These are phyloP conservation scores for Candida pseudoglaebosa DNA, from an alignment of 805 yeast species.

Conservation along the genomic window DNA sequence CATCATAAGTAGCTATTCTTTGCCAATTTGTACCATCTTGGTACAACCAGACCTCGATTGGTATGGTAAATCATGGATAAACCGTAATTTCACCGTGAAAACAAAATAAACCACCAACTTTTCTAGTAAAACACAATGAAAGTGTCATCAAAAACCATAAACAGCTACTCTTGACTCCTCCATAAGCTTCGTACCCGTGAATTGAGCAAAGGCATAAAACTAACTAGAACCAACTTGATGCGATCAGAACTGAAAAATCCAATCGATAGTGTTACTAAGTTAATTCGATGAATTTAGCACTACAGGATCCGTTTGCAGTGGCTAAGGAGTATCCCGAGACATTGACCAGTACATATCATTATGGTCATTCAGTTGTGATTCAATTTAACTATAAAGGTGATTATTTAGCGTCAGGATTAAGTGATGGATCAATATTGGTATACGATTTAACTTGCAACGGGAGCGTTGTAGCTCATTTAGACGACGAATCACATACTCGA, in stretches of 20 bases:
- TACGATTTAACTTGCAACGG: constrained; percentile 70
- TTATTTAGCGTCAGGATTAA: constrained; percentile 76
- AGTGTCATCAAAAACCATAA: too few relatives aligned
- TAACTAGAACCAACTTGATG: too few relatives aligned
- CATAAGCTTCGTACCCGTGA: too few relatives aligned
- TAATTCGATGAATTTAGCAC: constrained; percentile 78
- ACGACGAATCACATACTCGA: constrained; percentile 56
- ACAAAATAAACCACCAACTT: constrained; percentile 26
- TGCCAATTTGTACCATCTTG: constrained; percentile 49
- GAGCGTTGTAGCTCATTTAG: constrained; percentile 48
- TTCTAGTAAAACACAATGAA: background rate
- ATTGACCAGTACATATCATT: constrained; percentile 63
- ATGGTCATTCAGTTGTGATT: constrained; percentile 63
- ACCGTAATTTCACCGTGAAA: constrained; percentile 52
- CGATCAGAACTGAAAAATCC: too few relatives aligned
- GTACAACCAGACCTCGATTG: constrained; percentile 45
- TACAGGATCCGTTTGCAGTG: constrained; percentile 87
- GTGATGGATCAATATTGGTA: constrained; percentile 69
- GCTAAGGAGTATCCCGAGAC: constrained; percentile 90
- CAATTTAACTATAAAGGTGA: constrained; percentile 75
- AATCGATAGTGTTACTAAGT: too few relatives aligned
- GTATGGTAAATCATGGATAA: constrained; percentile 53
- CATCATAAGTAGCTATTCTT: too few relatives aligned
- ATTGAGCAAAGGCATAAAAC: too few relatives aligned
- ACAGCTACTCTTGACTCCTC: too few relatives aligned